These are phyloP conservation scores for Pythium brachiatum DNA, from an alignment of 352 stramenopile species.

Conservation along the genomic window DNA sequence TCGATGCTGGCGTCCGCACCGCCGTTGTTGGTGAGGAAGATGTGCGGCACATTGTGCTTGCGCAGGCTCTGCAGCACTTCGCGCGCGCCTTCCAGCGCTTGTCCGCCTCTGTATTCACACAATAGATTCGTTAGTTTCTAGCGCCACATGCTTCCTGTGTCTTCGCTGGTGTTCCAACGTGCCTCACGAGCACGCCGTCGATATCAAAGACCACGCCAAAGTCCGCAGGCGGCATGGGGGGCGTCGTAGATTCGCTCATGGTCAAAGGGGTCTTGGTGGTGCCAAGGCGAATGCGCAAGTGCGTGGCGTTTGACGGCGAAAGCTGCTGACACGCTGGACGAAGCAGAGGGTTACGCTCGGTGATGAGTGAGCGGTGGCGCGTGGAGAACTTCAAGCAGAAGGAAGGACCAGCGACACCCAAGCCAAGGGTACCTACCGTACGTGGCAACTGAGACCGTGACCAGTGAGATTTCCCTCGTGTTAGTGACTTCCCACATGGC, in stretches of 20 bases:
- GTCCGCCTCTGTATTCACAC: conserved; percentile 35
- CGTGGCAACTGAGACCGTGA: conserved; percentile 4
- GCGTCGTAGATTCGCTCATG: background rate
- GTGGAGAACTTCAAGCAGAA: background rate
- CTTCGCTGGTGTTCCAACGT: conserved; percentile 8
- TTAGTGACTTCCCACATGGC: conserved; percentile 7
- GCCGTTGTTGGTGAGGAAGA: conserved; percentile 86
- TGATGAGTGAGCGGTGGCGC: background rate
- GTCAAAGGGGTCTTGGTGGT: background rate
- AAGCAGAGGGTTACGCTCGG: background rate
- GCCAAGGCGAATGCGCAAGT: background rate
- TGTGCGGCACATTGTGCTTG: conserved; percentile 67
- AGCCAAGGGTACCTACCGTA: background rate
- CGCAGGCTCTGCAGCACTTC: conserved; percentile 67
- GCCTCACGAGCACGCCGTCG: conserved; percentile 90
- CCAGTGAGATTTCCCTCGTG: background rate
- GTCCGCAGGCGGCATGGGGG: conserved; percentile 20
- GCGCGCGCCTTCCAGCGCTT: conserved; percentile 66
- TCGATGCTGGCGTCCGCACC: background rate
- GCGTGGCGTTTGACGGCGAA: background rate
- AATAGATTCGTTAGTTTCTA: background rate
- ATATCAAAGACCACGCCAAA: conserved; percentile 92
- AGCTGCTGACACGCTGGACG: background rate
- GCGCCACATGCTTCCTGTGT: background rate
- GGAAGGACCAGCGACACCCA: background rate